Evolutionary conservation across 2,329 filamentous ascomycete species (phyloP).

Genomic region (Fusarium anguioides): DNA sequence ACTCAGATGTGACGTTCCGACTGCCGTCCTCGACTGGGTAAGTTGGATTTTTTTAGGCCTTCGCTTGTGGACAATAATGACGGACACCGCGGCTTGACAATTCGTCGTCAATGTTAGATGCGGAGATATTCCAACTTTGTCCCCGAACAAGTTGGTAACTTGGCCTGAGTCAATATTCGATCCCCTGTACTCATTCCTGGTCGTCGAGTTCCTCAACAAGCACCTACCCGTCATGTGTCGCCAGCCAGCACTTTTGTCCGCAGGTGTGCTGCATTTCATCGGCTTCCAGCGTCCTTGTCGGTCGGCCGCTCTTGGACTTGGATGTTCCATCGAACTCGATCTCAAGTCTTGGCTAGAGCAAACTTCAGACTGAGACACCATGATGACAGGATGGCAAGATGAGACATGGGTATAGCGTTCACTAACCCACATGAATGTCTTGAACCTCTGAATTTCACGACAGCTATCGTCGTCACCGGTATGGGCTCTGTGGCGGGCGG

Average conservation of each 20-base stretch:
- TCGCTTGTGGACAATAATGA: constrained; percentile 7
- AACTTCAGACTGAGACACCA: constrained; percentile 30
- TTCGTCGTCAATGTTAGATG: constrained; percentile 12
- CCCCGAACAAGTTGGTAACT: constrained; percentile 21
- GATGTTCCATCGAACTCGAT: constrained; percentile 14
- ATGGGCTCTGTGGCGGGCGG: constrained; percentile 32
- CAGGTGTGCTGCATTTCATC: not conserved
- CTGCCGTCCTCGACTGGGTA: constrained; percentile 34
- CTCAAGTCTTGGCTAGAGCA: not conserved
- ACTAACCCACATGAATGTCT: constrained; percentile 23
- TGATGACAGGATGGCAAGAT: constrained; percentile 15
- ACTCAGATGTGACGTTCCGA: constrained; percentile 38
- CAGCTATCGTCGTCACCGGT: constrained; percentile 24
- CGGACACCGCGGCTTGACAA: constrained; percentile 27
- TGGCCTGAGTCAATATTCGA: constrained; percentile 16
- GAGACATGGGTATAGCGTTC: constrained; percentile 33
- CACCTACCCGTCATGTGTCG: constrained; percentile 33
- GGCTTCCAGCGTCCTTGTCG: constrained; percentile 13
- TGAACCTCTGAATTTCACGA: constrained; percentile 17
- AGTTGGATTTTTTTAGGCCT: constrained; percentile 14
- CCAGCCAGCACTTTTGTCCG: constrained; percentile 24
- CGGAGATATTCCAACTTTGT: constrained; percentile 9
- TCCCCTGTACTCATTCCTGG: constrained; percentile 26
- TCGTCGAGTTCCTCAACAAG: constrained; percentile 26
- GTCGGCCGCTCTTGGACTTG: constrained; percentile 19